A percentile compares a stretch with the other conserved stretches of the same genome.
phyloP scores from a whole-genome alignment of 2,329 filamentous ascomycete species.

The Cytospora mali region DNA sequence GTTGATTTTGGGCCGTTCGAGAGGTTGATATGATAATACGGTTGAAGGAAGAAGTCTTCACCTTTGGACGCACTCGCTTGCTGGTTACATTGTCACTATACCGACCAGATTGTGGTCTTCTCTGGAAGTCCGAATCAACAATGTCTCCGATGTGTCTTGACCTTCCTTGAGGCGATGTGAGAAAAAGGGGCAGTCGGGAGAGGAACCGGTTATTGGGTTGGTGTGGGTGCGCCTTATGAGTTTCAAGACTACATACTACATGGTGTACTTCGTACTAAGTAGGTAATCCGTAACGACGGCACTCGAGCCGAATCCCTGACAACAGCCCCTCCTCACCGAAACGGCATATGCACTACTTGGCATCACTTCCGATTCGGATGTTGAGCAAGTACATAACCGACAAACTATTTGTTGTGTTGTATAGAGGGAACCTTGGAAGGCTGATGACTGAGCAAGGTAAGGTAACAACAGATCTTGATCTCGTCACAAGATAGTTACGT shows the following conservation, averaged over 20 bases:
- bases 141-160: conserved; percentile 17
- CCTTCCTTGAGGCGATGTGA: background rate
- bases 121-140: conserved; percentile 1
- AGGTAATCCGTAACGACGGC: conserved; percentile 3
- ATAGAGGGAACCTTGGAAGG: too few relatives aligned
- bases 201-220: conserved; percentile 2
- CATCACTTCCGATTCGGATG: conserved; percentile 12
- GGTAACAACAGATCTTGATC: conserved; percentile 16
- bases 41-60: too few relatives aligned
- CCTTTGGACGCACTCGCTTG: too few relatives aligned
- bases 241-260: conserved; percentile 10
- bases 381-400: background rate
- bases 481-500: conserved; percentile 1
- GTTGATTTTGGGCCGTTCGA: too few relatives aligned
- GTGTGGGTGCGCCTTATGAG: conserved; percentile 12
- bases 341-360: conserved; percentile 23
- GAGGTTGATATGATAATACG: too few relatives aligned
- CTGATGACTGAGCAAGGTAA: conserved; percentile 9
- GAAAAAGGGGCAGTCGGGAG: conserved; percentile 8
- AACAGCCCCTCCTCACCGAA: conserved; percentile 17
- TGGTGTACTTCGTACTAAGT: background rate
- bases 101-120: too few relatives aligned
- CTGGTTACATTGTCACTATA: too few relatives aligned
- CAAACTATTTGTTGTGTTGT: too few relatives aligned
- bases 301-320: conserved; percentile 11